Evolutionary conservation across 2,329 filamentous ascomycete genomes (phyloP), one percentile per base, ranked within the genome.

Genomic region (Fusarium sulawesiense): DNA sequence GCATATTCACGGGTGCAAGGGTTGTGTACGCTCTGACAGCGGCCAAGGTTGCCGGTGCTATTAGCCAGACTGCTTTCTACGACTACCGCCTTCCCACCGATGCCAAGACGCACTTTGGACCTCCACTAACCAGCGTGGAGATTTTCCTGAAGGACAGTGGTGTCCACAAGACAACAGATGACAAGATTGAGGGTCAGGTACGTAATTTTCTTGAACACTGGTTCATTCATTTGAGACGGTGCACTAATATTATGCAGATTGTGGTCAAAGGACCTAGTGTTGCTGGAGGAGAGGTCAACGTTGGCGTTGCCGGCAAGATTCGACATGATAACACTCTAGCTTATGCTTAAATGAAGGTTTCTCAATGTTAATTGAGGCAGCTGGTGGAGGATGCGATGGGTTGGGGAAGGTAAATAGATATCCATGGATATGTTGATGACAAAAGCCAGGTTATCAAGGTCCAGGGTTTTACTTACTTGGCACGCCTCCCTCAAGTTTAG

Each of bases 11-110:
- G 3, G 88, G 91, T 29, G 91, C 93, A 3, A 89, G 93, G 54
- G 85, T 98, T 60, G 85, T 97, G 53, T 97, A 98, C 79, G 94
- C 94, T 5, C 85, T 99, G 57, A 92, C 93, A 20, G 90, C 92
- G 1, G 84, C 93, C 25, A 88, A 89, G 65, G 92, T 98, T n/a
- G 95, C 94, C 4, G 96, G 96, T 40, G 91, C 94, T 1, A 88
- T 97, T n/a, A 85, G 91, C 2, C 95, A 98, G 81, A 97, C 93
- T 10, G 90, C 93, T 66, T 86, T 94, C 41, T 97, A 93, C 76
- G 95, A 98, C 78, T 98, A 98, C 79, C 85, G 95, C 71, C 85
- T 86, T 66, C 82, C 80, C 40, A 79, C 78, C 42, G 77, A 79
- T 45, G 72, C 68, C 54, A 69, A 74, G 53, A 74, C 77, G 69